phyloP scores from a whole-genome alignment of 2,329 filamentous ascomycete species.

The Colletotrichum acutatum region DNA sequence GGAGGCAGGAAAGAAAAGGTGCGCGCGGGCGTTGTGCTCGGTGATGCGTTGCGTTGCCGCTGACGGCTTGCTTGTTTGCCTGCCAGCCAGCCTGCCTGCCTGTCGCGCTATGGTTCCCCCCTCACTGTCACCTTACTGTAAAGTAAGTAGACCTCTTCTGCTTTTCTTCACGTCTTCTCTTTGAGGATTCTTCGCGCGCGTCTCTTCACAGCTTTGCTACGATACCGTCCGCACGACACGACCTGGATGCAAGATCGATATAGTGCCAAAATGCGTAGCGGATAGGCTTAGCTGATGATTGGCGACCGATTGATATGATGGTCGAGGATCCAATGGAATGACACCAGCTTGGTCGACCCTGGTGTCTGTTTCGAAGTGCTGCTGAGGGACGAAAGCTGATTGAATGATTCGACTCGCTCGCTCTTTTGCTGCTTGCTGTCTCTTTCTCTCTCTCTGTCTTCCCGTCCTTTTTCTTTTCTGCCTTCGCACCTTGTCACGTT shows the following conservation, averaged over 20 bases:
- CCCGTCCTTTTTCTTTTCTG: conserved; percentile 33
- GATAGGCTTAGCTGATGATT: conserved; percentile 27
- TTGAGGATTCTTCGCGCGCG: conserved; percentile 10
- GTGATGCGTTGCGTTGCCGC: conserved; percentile 1
- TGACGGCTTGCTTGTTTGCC: not conserved
- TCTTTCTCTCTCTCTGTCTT: conserved; percentile 34
- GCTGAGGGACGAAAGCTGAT: conserved; percentile 43
- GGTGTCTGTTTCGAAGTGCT: conserved; percentile 30
- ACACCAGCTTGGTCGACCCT: conserved; percentile 20
- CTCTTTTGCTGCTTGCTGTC: not conserved
- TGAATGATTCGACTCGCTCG: conserved; percentile 39
- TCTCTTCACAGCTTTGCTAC: conserved; percentile 15
- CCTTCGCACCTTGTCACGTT: conserved; percentile 37
- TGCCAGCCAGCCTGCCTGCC: not conserved
- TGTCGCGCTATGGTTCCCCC: not conserved
- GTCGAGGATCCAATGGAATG: conserved; percentile 26
- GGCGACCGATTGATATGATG: conserved; percentile 29
- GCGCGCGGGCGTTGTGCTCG: not conserved
- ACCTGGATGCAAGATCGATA: conserved; percentile 33
- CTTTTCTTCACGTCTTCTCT: not conserved
- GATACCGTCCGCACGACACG: not conserved
- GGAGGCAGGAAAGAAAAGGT: not conserved
- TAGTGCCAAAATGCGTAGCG: conserved; percentile 30
- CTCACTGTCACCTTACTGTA: not conserved
- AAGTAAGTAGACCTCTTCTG: not conserved